Base-by-base conservation (phyloP, 306 rosid species). In the Hippophae rhamnoides region DNA sequence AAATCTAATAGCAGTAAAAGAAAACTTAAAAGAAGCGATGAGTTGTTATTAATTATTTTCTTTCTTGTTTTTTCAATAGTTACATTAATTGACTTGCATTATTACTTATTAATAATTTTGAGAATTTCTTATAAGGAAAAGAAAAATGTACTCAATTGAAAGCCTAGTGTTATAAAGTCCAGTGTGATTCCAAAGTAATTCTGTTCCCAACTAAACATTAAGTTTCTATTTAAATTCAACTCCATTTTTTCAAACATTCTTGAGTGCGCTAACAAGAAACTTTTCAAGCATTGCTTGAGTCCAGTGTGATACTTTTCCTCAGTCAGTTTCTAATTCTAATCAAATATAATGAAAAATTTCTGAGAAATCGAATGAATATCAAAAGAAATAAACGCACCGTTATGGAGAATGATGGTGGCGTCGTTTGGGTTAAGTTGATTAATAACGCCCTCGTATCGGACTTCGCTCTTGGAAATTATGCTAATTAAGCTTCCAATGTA, bases 391-490 rank as follows among this genome's bases (percentile, higher is more conserved):
- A 45, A 3, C 68, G 52, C 44, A 84, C 95, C 95, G 52, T 74
- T 68, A 61, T 71, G 70, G 61, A 87, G 78, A 74, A 83, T 83
- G 43, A 87, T 76, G 80, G 82, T 79, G 54, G 87, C 81, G 72
- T 75, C 81, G 0, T 71, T 72, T 45, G 73, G 53, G 58, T 74
- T 66, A 47, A 87, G 81, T 58, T 47, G 42, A 63, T 64, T 75
- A 13, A 84, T 76, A 54, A 80, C 61, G 38, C 95, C 95, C 58
- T 87, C 95, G 79, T 87, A 84, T 50, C 93, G 85, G 63, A 87
- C 73, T 56, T 87, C 95, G 71, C 41, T 71, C 77, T 72, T 84
- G 63, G 95, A 80, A 71, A 80, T 70, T 61, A 87, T 69, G 75
- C 72, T 84, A 47, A 87, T 78, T 75, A 71, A 78, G 72, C 81